Conservation (phyloP, 164 flowering plant genomes). For the Magnolia kwangsiensis region DNA sequence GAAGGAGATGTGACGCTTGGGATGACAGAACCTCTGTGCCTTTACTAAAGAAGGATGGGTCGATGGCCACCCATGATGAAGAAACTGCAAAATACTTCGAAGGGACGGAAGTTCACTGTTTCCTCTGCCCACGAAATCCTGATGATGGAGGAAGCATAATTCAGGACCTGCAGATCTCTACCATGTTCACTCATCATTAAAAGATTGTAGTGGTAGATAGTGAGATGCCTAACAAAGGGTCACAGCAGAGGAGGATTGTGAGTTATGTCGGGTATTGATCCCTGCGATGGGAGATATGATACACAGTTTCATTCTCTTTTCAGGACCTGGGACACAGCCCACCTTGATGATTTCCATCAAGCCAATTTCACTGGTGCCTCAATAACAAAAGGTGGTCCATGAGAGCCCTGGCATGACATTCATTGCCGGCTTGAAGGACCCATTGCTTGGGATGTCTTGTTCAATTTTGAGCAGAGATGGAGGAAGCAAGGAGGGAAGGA, state of each 20-base stretch:
- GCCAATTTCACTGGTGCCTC: constrained; percentile 49
- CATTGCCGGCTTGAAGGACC: constrained; percentile 69
- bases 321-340: constrained; percentile 48
- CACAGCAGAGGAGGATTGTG: constrained; percentile 48
- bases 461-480: constrained; percentile 81
- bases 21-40: constrained; percentile 67
- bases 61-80: constrained; percentile 79
- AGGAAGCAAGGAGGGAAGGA: constrained; percentile 57
- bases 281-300: constrained; percentile 73
- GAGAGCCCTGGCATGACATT: no score
- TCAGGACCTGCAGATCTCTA: constrained; percentile 49
- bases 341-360: constrained; percentile 69
- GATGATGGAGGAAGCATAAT: constrained; percentile 52
- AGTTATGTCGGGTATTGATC: constrained; percentile 76
- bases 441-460: constrained; percentile 73
- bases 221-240: constrained; percentile 32
- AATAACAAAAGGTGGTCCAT: no score
- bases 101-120: constrained; percentile 51
- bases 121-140: constrained; percentile 68
- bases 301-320: constrained; percentile 60
- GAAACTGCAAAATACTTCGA: constrained; percentile 54
- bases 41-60: constrained; percentile 52
- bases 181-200: constrained; percentile 88
- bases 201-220: constrained; percentile 61
- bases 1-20: constrained; percentile 64